Conservation (phyloP, 2,329 filamentous ascomycete species). For the Penicillium sp. region DNA sequence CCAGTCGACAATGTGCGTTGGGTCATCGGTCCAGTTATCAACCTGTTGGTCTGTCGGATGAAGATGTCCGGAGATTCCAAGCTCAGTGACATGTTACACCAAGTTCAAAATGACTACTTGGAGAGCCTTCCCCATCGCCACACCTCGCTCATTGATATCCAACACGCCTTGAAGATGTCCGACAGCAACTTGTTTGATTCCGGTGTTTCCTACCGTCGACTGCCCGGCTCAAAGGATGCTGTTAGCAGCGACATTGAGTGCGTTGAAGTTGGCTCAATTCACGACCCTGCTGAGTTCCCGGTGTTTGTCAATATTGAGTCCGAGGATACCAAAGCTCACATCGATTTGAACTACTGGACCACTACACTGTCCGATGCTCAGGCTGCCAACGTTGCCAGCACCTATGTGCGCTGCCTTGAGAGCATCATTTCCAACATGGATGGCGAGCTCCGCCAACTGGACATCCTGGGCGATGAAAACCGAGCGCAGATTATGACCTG, state of each 20-base stretch:
- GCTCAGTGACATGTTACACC: conserved; percentile 41
- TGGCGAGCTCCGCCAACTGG: conserved; percentile 33
- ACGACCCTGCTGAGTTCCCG: conserved; percentile 53
- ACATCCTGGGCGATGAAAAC: conserved; percentile 42
- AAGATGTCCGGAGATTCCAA: conserved; percentile 32
- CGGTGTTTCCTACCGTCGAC: conserved; percentile 49
- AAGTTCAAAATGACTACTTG: conserved; percentile 50
- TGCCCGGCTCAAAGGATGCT: conserved; percentile 33
- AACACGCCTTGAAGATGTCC: conserved; percentile 44
- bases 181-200: conserved; percentile 49
- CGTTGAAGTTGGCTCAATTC: conserved; percentile 39
- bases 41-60: conserved; percentile 49
- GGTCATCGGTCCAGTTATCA: conserved; percentile 51
- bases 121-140: conserved; percentile 48
- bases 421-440: conserved; percentile 41
- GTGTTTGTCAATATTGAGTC: conserved; percentile 53
- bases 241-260: conserved; percentile 36
- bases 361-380: conserved; percentile 41
- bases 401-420: conserved; percentile 39
- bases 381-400: conserved; percentile 40
- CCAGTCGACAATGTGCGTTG: conserved; percentile 43
- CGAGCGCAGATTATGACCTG: conserved; percentile 30
- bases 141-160: conserved; percentile 49
- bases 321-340: conserved; percentile 40
- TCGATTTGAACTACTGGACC: conserved; percentile 47